These are phyloP conservation scores for Pseudopediastrum boryanum DNA, from an alignment of 139 green algal species.

Conservation along the genomic window DNA sequence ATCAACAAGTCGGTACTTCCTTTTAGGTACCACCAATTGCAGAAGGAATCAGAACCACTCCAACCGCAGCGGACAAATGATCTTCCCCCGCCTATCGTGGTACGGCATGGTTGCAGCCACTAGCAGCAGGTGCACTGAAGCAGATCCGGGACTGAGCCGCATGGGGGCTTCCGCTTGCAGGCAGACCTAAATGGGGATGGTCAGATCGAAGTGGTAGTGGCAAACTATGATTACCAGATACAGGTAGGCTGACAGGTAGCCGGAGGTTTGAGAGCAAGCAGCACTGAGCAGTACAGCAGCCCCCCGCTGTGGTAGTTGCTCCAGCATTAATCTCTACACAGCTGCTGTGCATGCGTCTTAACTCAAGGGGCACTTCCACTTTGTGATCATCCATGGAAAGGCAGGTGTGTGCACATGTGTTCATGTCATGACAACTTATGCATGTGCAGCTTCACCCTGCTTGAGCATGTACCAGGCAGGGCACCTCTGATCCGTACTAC, in stretches of 20 bases:
- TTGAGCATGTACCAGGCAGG: no score
- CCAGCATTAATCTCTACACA: no score
- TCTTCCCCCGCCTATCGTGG: constrained; percentile 46
- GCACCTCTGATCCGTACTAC: no score
- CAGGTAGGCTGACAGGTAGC: constrained; percentile 49
- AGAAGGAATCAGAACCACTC: background rate
- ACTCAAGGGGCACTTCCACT: background rate
- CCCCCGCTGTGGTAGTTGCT: background rate
- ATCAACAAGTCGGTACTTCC: background rate
- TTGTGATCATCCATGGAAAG: background rate
- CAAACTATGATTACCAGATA: constrained; percentile 72
- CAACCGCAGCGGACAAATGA: background rate
- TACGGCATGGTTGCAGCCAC: constrained; percentile 1
- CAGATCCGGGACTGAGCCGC: background rate
- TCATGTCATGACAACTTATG: no score
- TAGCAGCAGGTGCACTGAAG: background rate
- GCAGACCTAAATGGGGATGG: constrained; percentile 97
- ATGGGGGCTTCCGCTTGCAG: constrained; percentile 37
- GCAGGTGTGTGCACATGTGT: background rate
- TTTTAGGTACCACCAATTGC: background rate
- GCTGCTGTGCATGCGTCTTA: background rate
- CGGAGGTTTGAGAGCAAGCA: background rate
- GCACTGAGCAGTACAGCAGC: background rate
- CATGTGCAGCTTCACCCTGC: no score
- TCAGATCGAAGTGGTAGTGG: constrained; percentile 82